These are phyloP conservation scores for Malus sieversii DNA, from an alignment of 306 rosid genomes.

Conservation along the genomic window DNA sequence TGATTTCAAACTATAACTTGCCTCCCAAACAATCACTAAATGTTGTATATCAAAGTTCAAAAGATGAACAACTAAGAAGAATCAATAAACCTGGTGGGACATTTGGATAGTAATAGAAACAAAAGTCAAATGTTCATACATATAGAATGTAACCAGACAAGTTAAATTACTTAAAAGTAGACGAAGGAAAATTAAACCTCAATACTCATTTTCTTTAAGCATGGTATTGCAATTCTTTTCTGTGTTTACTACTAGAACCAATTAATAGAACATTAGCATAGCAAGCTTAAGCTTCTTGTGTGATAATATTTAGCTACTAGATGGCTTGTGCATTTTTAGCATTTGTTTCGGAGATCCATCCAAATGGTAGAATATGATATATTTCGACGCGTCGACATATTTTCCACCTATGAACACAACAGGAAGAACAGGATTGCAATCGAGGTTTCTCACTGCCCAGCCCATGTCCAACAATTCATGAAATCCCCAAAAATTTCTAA, in stretches of 20 bases:
- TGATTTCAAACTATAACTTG: background rate
- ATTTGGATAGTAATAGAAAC: background rate
- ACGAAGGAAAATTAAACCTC: background rate
- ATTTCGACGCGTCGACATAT: constrained; percentile 78
- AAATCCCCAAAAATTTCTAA: too few species aligned
- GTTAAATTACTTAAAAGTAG: background rate
- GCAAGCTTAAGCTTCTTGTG: constrained; percentile 12
- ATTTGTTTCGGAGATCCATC: constrained; percentile 84
- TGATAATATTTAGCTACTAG: constrained; percentile 7
- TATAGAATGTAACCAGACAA: background rate
- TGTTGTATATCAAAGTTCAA: background rate
- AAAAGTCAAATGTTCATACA: background rate
- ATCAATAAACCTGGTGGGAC: background rate
- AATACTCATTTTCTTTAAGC: constrained; percentile 6
- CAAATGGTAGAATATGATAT: constrained; percentile 80
- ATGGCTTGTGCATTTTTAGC: constrained; percentile 92
- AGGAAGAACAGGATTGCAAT: constrained; percentile 84
- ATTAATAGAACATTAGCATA: background rate
- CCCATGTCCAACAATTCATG: constrained; percentile 49
- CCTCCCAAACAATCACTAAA: background rate
- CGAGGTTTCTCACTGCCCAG: constrained; percentile 59
- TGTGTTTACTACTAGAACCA: background rate
- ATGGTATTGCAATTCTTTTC: constrained; percentile 9
- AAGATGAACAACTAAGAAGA: background rate
- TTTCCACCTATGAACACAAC: constrained; percentile 91